These are phyloP conservation scores for Cyberlindnera amylophila DNA, from an alignment of 805 yeast genomes.

Conservation along the genomic window DNA sequence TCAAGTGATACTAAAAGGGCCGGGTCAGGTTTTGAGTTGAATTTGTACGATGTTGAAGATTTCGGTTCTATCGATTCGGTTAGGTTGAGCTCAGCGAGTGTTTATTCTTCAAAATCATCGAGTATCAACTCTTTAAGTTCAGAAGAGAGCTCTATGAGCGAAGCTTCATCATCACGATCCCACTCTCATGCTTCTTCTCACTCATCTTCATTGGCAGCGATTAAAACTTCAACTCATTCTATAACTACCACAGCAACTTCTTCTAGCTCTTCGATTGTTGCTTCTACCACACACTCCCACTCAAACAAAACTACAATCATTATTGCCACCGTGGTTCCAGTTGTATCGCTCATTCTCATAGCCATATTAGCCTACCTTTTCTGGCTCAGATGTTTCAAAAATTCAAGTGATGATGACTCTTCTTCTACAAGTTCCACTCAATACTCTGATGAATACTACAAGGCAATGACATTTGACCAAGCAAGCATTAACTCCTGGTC, in stretches of 20 bases:
- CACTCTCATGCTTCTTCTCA: not conserved
- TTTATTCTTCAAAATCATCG: not conserved
- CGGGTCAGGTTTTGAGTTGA: constrained; percentile 30
- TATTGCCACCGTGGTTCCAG: constrained; percentile 27
- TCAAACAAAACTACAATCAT: constrained; percentile 5
- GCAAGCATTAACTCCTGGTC: constrained; percentile 27
- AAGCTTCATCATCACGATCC: constrained; percentile 1
- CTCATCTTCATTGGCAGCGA: not conserved
- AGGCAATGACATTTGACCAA: constrained; percentile 22
- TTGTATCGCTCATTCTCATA: constrained; percentile 18
- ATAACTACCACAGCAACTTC: too few species aligned
- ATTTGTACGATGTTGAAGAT: constrained; percentile 39
- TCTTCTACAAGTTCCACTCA: constrained; percentile 1
- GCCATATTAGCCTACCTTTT: constrained; percentile 8
- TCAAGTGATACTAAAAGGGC: constrained; percentile 24
- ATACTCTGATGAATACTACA: constrained; percentile 18
- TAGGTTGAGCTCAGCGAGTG: not conserved
- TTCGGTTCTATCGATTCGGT: not conserved
- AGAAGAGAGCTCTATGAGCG: too few species aligned
- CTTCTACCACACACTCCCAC: not conserved
- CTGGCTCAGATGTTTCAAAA: constrained; percentile 11
- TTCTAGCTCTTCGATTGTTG: not conserved
- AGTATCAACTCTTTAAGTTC: too few species aligned
- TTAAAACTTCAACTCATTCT: too few species aligned
- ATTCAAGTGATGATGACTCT: constrained; percentile 6